Base-by-base conservation (phyloP, 148 eudicot genomes). In the Fagopyrum esculentum region DNA sequence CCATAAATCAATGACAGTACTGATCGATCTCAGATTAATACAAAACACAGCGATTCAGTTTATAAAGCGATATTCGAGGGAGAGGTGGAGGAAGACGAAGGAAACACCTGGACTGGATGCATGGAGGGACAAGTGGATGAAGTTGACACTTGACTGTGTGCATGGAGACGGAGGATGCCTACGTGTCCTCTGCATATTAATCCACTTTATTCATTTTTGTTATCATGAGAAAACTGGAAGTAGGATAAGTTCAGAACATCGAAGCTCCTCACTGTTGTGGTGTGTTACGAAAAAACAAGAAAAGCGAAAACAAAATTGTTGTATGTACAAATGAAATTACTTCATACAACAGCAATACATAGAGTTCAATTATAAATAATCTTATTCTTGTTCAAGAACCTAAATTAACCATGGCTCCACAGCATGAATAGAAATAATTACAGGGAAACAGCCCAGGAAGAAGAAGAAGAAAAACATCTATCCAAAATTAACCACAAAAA, bases 401-500 rank as follows among this genome's bases (percentile, higher is more conserved):
- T 61, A 66, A 43, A 66, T 43, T 13, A 66, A 66, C 46, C 70
- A 66, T 40, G 71, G 71, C 46, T 35, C 29, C 69, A 40, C 17
- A 43, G 4, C 64, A 59, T 43, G 47, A 66, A 43, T 46, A 45
- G 30, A 35, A 35, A 35, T 66, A 66, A 66, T 66, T 66, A 66
- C 71, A 66, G n/a, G 2, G 46, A 66, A 66, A 66, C 71, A 66
- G 71, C 46, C 40, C 70, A 64, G 6, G 45, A 30, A 35, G 63
- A 57, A 57, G 63, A 57, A 57, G 63, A 17, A 19, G 29, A 57
- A 22, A 10, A 57, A 10, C 63, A 57, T 57, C 26, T 16, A 57
- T 11, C 44, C 71, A 46, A 66, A 66, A 66, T 66, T 66, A 66
- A 60, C 40, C 66, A 60, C 26, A 19, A 60, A 60, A 66, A 66